phyloP scores from a whole-genome alignment of 2,329 filamentous ascomycete species.

The Botrytis paeoniae region DNA sequence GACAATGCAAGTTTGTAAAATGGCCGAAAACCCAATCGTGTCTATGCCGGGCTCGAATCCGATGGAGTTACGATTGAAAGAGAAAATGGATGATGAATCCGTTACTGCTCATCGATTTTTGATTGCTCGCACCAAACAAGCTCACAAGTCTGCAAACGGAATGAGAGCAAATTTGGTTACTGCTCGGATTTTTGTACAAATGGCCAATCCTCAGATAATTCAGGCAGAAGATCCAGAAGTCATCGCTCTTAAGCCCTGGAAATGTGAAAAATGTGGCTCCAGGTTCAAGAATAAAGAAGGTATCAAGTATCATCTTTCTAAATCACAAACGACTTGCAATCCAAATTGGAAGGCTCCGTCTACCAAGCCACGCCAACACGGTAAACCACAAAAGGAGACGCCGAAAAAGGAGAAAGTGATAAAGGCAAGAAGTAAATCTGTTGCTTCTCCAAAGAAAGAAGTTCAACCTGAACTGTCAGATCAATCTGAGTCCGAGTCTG shows the following conservation, averaged over 20 bases:
- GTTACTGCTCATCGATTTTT: constrained; percentile 31
- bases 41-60: constrained; percentile 34
- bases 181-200: constrained; percentile 26
- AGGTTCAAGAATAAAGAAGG: constrained; percentile 38
- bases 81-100: constrained; percentile 18
- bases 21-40: constrained; percentile 31
- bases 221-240: constrained; percentile 22
- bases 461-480: background rate
- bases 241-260: constrained; percentile 32
- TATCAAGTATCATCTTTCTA: constrained; percentile 37
- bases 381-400: constrained; percentile 2
- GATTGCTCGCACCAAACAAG: constrained; percentile 23
- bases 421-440: constrained; percentile 8
- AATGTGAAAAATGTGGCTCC: constrained; percentile 33
- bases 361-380: constrained; percentile 12
- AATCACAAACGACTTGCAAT: constrained; percentile 37
- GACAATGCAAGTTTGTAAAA: constrained; percentile 24
- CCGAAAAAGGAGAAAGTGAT: constrained; percentile 15
- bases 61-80: constrained; percentile 35
- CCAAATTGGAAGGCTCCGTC: constrained; percentile 29
- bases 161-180: constrained; percentile 35
- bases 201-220: constrained; percentile 18
- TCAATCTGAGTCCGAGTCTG: constrained; percentile 8
- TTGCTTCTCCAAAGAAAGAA: background rate
- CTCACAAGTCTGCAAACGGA: constrained; percentile 26